These are phyloP conservation scores for Cercospora beticola DNA, from an alignment of 2,329 filamentous ascomycete genomes.

Conservation along the genomic window DNA sequence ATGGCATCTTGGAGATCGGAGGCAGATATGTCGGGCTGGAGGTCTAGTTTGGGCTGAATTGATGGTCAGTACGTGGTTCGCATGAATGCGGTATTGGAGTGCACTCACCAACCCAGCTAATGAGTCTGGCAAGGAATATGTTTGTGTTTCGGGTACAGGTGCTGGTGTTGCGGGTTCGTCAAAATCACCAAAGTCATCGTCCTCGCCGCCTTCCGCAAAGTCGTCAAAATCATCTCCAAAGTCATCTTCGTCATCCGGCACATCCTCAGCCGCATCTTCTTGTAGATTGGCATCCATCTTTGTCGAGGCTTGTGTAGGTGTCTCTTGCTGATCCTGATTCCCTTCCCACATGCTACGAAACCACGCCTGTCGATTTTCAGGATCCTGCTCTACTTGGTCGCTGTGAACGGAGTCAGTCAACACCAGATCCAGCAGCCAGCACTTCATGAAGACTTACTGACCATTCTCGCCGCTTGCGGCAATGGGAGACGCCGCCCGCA, in stretches of 20 bases:
- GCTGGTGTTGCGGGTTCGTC: constrained; percentile 39
- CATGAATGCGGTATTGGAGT: constrained; percentile 14
- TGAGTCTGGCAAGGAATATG: constrained; percentile 39
- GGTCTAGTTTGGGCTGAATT: constrained; percentile 32
- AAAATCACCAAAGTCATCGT: constrained; percentile 55
- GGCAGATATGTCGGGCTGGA: constrained; percentile 38
- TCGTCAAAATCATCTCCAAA: constrained; percentile 70
- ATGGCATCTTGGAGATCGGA: constrained; percentile 61
- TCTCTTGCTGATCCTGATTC: constrained; percentile 20
- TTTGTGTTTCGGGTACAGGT: constrained; percentile 31
- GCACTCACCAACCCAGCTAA: constrained; percentile 52
- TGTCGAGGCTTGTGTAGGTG: constrained; percentile 15
- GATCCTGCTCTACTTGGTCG: constrained; percentile 37
- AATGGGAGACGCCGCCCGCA: constrained; percentile 51
- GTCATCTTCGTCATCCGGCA: constrained; percentile 62
- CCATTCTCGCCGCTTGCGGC: constrained; percentile 55
- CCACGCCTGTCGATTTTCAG: constrained; percentile 35
- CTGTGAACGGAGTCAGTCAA: constrained; percentile 25
- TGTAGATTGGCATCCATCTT: constrained; percentile 41
- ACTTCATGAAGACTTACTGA: constrained; percentile 49
- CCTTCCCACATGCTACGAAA: constrained; percentile 38
- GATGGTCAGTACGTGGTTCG: constrained; percentile 29
- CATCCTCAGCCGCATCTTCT: constrained; percentile 55
- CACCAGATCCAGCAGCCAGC: background rate
- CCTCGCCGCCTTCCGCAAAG: constrained; percentile 53